Base-by-base conservation (phyloP, 2,329 filamentous ascomycete genomes). In the Esteya vermicola region DNA sequence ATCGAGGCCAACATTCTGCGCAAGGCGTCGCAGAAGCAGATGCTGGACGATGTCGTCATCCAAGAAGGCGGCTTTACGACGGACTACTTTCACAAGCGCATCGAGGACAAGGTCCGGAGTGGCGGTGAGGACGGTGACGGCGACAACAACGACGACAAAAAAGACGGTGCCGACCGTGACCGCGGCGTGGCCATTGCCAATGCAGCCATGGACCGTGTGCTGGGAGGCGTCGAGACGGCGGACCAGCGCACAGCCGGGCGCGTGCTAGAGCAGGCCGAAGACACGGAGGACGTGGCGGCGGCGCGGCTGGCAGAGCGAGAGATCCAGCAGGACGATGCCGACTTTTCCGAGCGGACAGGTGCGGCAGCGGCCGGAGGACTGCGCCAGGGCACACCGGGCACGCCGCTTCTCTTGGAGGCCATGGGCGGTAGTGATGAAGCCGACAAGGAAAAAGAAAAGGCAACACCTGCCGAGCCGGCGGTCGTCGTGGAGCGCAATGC, bases 21-120 rank as follows among this genome's bases (percentile, higher is more conserved):
- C 47, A 96, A 96, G 54, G 86, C 86, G 12, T 93, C 91, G 39
- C 91, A 98, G 59, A 98, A 98, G 64, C 84, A 93, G 51, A 86
- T 98, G 75, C 72, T 98, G 0, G 91, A 98, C 52, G 91, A 98
- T 47, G 85, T 98, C 8, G 88, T 98, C 42, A 98, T 98, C 49
- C 93, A 98, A 55, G 91, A 96, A 56, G 91, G 91, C 46, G 86
- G 89, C 49, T 98, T 98, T 57, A 98, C 89, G 0, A 98, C 91
- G 0, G 91, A 98, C 52, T 88, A 94, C 57, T 89, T 94, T 60
- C 86, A 86, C 51, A 85, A 66, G n/a, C n/a, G n/a, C n/a, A n/a
- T n/a, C n/a, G n/a, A n/a, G 83, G 33, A 88, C 49, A 64, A 72
- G 3, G 78, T 81, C 38, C 69, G 74, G 28, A 82, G 85, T 44